phyloP scores from a whole-genome alignment of 2,329 filamentous ascomycete species.

The Alternaria ventricosa region DNA sequence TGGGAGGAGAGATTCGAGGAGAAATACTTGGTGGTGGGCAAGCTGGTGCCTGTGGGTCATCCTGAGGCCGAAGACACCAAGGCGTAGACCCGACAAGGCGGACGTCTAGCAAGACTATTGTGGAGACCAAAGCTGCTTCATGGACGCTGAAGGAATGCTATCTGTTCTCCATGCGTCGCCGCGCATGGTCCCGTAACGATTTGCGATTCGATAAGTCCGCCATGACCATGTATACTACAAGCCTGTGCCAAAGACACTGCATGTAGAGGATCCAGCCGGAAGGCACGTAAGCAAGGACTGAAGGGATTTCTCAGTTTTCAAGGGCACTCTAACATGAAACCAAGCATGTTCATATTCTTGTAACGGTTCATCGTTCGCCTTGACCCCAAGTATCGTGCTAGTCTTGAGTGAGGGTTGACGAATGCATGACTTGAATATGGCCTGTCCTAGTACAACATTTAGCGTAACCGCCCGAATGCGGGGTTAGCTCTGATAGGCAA shows the following conservation, averaged over 20 bases:
- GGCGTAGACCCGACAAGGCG: slow-evolving; percentile 10
- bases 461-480: slow-evolving; percentile 9
- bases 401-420: not conserved
- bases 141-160: not conserved
- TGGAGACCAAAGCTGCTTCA: not conserved
- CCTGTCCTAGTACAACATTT: not conserved
- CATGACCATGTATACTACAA: not conserved
- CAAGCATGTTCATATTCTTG: not conserved
- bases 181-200: not conserved
- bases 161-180: not conserved
- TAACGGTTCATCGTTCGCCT: not conserved
- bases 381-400: not conserved
- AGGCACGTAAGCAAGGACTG: not conserved
- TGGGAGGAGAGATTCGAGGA: slow-evolving; percentile 94
- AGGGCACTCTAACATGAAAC: not conserved
- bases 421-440: not conserved
- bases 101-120: not conserved
- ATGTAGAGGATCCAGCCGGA: not conserved
- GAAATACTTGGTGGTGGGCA: slow-evolving; percentile 95
- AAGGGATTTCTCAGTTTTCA: not conserved
- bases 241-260: not conserved
- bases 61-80: slow-evolving; percentile 57
- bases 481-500: slow-evolving; percentile 12
- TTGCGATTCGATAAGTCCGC: not conserved
- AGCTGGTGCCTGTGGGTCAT: slow-evolving; percentile 71